These are phyloP conservation scores for Botrytis pseudocinerea DNA, from an alignment of 2,329 filamentous ascomycete genomes.

Conservation along the genomic window DNA sequence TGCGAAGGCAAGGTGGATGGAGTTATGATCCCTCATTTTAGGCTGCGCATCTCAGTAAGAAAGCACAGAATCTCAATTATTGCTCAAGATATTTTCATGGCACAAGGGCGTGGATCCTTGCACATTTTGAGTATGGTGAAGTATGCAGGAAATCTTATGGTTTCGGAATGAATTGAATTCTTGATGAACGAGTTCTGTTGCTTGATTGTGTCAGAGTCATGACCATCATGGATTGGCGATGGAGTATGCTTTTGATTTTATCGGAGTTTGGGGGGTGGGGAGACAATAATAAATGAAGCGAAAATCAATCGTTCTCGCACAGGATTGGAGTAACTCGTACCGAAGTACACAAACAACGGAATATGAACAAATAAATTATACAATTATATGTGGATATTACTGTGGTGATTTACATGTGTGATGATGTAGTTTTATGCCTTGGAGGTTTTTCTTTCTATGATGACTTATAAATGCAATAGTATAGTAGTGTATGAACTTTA, in stretches of 20 bases:
- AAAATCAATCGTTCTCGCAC: conserved; percentile 18
- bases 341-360: background rate
- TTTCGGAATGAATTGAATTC: background rate
- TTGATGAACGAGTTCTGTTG: background rate
- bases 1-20: conserved; percentile 85
- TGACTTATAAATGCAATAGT: background rate
- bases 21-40: conserved; percentile 53
- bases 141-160: background rate
- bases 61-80: background rate
- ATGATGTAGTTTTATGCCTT: background rate
- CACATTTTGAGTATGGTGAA: background rate
- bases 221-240: background rate
- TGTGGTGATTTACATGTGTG: background rate
- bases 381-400: background rate
- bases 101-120: background rate
- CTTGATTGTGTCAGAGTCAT: conserved; percentile 6
- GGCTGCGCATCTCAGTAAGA: background rate
- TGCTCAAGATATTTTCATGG: background rate
- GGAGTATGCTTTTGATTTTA: background rate
- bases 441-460: background rate
- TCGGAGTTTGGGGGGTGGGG: background rate
- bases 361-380: conserved; percentile 1
- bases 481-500: background rate
- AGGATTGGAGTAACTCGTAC: background rate
- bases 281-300: background rate